Conservation (phyloP, 306 rosid genomes). For the Clitoria ternatea region DNA sequence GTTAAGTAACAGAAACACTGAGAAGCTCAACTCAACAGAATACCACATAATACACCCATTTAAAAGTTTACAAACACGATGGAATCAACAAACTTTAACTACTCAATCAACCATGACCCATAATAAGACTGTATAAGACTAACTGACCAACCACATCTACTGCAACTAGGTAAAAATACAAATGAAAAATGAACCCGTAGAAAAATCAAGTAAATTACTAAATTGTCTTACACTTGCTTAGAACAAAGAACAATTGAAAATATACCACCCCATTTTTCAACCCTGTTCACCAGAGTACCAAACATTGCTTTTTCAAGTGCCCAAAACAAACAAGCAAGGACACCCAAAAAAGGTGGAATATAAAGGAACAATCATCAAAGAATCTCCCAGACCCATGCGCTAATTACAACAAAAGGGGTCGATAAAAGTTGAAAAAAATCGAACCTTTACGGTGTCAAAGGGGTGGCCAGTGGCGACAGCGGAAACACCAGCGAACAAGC, state of each 20-base stretch:
- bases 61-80: neutral
- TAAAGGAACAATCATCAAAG: neutral
- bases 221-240: neutral
- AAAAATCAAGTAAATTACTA: neutral
- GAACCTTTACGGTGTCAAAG: slow-evolving; percentile 48
- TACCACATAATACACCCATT: neutral
- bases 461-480: slow-evolving; percentile 42
- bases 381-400: neutral
- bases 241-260: neutral
- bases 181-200: neutral
- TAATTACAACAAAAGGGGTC: neutral
- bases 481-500: slow-evolving; percentile 45
- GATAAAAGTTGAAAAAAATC: neutral
- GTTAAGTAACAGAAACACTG: slow-evolving; percentile 1
- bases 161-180: neutral
- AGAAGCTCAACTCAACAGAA: neutral
- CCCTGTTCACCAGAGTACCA: neutral
- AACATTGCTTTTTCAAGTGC: neutral
- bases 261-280: neutral
- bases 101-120: neutral
- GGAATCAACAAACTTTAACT: neutral
- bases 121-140: neutral
- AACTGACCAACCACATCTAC: neutral
- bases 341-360: neutral
- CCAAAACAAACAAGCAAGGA: neutral